These are phyloP conservation scores for Takashimella koratensis DNA, from an alignment of 1,284 basidiomycete species.

Conservation along the genomic window DNA sequence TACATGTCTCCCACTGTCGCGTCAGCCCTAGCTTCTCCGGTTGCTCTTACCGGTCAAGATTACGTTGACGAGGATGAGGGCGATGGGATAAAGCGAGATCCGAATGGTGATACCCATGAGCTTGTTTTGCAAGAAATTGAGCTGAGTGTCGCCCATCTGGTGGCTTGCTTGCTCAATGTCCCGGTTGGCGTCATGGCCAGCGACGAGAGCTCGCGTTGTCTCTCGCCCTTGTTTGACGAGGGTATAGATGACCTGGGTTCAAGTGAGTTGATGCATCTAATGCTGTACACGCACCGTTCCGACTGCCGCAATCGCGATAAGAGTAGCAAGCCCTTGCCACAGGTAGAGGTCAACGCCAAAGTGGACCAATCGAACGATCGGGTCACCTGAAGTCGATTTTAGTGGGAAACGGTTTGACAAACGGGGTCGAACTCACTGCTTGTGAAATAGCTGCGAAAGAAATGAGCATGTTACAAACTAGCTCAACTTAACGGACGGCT, in stretches of 20 bases:
- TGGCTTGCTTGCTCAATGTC: neutral
- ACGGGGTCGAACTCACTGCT: neutral
- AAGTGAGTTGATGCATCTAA: neutral
- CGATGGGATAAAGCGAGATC: conserved; percentile 25
- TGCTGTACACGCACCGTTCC: conserved; percentile 2
- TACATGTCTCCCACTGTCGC: conserved; percentile 15
- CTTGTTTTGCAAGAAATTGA: conserved; percentile 15
- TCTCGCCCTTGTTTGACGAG: neutral
- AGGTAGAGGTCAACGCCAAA: neutral
- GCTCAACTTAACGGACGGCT: too few relatives aligned
- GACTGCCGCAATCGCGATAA: neutral
- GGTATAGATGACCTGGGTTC: neutral
- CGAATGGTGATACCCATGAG: conserved; percentile 21
- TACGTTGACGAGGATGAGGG: conserved; percentile 23
- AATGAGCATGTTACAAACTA: neutral
- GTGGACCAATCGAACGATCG: conserved; percentile 3
- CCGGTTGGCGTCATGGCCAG: neutral
- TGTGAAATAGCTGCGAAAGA: neutral
- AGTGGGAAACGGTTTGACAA: neutral
- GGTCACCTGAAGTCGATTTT: neutral
- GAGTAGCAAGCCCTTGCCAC: neutral
- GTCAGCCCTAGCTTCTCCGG: neutral
- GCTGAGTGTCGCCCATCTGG: neutral
- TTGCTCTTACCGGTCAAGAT: conserved; percentile 20
- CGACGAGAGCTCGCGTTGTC: conserved; percentile 3